phyloP scores from a whole-genome alignment of 345 rosid species.

The Laguncularia racemosa region DNA sequence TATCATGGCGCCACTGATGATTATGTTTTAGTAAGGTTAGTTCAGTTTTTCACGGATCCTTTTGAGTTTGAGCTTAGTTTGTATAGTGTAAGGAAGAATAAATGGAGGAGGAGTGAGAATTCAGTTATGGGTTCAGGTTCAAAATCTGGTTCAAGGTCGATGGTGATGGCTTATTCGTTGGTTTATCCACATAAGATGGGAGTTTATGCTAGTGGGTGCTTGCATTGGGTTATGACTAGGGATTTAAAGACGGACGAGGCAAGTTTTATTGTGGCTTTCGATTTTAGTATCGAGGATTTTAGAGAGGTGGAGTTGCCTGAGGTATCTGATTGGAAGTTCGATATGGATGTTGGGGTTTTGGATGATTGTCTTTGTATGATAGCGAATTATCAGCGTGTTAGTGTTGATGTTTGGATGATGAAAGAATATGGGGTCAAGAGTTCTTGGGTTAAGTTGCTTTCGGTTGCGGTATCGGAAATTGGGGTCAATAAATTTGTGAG shows the following conservation, averaged over 20 bases:
- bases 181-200: constrained; percentile 24
- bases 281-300: constrained; percentile 15
- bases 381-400: constrained; percentile 1
- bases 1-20: constrained; percentile 22
- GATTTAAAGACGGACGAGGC: constrained; percentile 9
- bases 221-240: constrained; percentile 39
- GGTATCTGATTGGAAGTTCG: not conserved
- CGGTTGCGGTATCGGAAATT: constrained; percentile 4
- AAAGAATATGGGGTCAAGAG: constrained; percentile 11
- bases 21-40: constrained; percentile 28
- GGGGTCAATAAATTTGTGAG: constrained; percentile 5
- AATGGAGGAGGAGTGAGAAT: constrained; percentile 25
- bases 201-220: constrained; percentile 18
- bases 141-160: too few relatives aligned
- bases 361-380: constrained; percentile 19
- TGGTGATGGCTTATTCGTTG: constrained; percentile 19
- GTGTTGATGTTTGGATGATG: constrained; percentile 20
- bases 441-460: constrained; percentile 14
- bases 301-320: constrained; percentile 18
- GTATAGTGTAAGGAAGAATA: constrained; percentile 28
- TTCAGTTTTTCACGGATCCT: constrained; percentile 16
- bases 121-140: too few relatives aligned
- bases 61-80: constrained; percentile 22
- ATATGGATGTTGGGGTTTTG: constrained; percentile 23
- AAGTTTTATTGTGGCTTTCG: constrained; percentile 19